Evolutionary conservation across 148 eudicot species (phyloP).

Genomic region (Amaranthus hypochondriacus): DNA sequence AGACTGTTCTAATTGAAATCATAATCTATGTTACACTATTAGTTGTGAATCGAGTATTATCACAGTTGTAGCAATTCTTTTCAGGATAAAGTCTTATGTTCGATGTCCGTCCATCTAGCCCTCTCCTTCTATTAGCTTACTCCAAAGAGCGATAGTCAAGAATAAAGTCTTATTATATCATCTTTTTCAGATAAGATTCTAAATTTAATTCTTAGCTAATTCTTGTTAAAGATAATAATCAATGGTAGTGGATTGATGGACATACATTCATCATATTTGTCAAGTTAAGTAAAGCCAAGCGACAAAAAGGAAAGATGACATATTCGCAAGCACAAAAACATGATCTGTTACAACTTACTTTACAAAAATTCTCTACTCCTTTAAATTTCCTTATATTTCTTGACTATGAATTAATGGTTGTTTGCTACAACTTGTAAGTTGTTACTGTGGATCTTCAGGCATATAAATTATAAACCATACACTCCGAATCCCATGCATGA

Average conservation of each 20-base stretch:
- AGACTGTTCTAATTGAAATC: background rate
- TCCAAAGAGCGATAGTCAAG: too few species aligned
- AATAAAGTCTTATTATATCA: too few species aligned
- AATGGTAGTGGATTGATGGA: background rate
- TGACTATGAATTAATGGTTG: slow-evolving; percentile 4
- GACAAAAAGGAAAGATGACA: slow-evolving; percentile 16
- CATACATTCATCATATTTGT: background rate
- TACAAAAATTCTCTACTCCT: slow-evolving; percentile 7
- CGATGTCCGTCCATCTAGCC: too few species aligned
- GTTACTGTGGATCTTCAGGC: background rate
- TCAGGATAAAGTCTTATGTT: too few species aligned
- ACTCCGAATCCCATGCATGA: slow-evolving; percentile 12
- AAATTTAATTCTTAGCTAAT: too few species aligned
- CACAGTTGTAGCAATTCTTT: too few species aligned
- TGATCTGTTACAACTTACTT: slow-evolving; percentile 5
- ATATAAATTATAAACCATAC: background rate
- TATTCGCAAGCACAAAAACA: background rate
- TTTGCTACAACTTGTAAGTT: background rate
- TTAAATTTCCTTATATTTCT: background rate
- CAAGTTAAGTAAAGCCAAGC: background rate
- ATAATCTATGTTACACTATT: too few species aligned
- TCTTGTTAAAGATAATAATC: too few species aligned
- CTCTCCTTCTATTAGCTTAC: too few species aligned
- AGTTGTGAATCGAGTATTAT: too few species aligned
- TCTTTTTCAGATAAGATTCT: too few species aligned